A percentile compares a stretch with the other conserved stretches of the same genome.
Conservation (phyloP, 441 rosid genomes). For the Euphorbia celastroides region DNA sequence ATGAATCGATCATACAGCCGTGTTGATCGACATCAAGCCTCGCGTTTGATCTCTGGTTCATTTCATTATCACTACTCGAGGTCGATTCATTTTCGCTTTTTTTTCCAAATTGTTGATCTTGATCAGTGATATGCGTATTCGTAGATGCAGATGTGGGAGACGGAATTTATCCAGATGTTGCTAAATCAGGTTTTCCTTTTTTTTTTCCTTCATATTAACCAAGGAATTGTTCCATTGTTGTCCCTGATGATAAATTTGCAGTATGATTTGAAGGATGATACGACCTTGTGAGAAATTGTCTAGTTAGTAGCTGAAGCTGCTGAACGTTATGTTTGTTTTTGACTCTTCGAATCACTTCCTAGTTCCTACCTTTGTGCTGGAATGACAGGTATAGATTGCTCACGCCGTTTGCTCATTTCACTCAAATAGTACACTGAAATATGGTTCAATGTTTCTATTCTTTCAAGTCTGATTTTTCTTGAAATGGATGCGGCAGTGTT, state of each 20-base stretch:
- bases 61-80: slow-evolving; percentile 96
- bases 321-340: slow-evolving; percentile 53
- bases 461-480: background rate
- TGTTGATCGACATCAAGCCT: slow-evolving; percentile 68
- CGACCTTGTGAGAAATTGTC: slow-evolving; percentile 72
- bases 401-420: background rate
- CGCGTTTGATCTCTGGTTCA: slow-evolving; percentile 75
- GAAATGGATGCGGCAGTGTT: background rate
- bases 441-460: background rate
- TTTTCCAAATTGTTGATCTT: background rate
- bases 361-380: slow-evolving; percentile 98
- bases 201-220: too few species aligned
- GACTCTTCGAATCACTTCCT: too few species aligned
- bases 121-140: background rate
- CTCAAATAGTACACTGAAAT: background rate
- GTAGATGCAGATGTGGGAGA: slow-evolving; percentile 86
- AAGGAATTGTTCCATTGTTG: too few species aligned
- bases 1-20: slow-evolving; percentile 71
- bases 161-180: slow-evolving; percentile 79
- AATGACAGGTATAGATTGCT: slow-evolving; percentile 60
- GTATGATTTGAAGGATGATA: slow-evolving; percentile 73
- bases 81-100: slow-evolving; percentile 21
- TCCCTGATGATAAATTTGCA: too few species aligned
- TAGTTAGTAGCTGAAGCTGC: slow-evolving; percentile 54
- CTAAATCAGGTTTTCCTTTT: slow-evolving; percentile 53